These are phyloP conservation scores for Nakazawaea siamensis DNA, from an alignment of 805 yeast genomes.

Conservation along the genomic window DNA sequence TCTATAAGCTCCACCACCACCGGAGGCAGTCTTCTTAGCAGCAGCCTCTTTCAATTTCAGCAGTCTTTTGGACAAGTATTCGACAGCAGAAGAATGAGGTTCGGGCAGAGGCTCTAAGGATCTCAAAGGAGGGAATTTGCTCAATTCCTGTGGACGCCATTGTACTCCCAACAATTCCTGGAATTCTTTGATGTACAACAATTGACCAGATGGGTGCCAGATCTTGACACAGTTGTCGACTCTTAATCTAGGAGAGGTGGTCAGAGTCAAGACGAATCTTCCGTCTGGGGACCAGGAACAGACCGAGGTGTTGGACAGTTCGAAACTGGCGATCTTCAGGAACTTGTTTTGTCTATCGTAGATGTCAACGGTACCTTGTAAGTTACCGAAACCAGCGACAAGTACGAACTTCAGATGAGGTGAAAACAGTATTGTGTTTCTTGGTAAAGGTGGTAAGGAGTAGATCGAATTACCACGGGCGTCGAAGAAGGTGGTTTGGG, in stretches of 20 bases:
- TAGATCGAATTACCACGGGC: constrained; percentile 84
- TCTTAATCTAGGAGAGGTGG: constrained; percentile 92
- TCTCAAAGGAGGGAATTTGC: constrained; percentile 47
- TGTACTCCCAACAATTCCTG: constrained; percentile 71
- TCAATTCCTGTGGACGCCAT: constrained; percentile 69
- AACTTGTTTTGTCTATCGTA: constrained; percentile 88
- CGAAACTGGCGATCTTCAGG: constrained; percentile 67
- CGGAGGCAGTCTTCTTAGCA: constrained; percentile 40
- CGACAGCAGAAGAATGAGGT: constrained; percentile 66
- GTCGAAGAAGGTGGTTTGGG: constrained; percentile 90
- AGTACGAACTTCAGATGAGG: constrained; percentile 89
- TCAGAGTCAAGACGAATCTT: constrained; percentile 85
- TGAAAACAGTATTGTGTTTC: constrained; percentile 84
- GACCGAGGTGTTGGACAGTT: constrained; percentile 92
- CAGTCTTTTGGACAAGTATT: constrained; percentile 36
- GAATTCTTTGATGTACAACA: constrained; percentile 71
- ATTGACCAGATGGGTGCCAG: constrained; percentile 86
- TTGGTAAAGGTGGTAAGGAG: constrained; percentile 77
- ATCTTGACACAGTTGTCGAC: constrained; percentile 93
- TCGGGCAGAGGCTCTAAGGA: constrained; percentile 47
- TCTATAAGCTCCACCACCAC: constrained; percentile 68
- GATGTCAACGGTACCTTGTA: constrained; percentile 94
- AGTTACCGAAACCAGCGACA: constrained; percentile 96
- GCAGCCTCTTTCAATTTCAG: constrained; percentile 19
- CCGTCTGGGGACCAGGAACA: constrained; percentile 99